These are phyloP conservation scores for Chaetomium globosum DNA, from an alignment of 2,329 filamentous ascomycete genomes.

Conservation along the genomic window DNA sequence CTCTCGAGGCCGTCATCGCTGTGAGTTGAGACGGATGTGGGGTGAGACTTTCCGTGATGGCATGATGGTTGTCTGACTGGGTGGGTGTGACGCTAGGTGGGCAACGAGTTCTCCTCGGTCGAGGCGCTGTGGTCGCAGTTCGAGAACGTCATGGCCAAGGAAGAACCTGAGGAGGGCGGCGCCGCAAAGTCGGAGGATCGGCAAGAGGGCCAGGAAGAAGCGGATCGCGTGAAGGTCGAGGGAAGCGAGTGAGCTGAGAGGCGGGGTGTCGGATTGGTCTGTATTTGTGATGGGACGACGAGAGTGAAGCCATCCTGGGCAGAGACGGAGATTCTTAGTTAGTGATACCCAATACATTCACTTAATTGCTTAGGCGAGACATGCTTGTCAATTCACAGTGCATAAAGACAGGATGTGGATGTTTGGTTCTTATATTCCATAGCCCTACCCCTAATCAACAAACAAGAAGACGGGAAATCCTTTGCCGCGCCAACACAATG, in stretches of 20 bases:
- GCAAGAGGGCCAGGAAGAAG: conserved; percentile 41
- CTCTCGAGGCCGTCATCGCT: conserved; percentile 85
- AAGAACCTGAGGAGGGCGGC: conserved; percentile 51
- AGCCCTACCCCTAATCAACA: conserved; percentile 24
- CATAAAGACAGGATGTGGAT: conserved; percentile 6
- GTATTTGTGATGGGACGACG: neutral
- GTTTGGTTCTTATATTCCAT: conserved; percentile 20
- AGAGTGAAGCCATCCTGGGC: neutral
- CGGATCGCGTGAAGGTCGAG: conserved; percentile 30
- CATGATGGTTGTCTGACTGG: neutral
- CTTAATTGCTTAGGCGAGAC: neutral
- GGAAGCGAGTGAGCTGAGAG: conserved; percentile 19
- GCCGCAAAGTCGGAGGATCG: conserved; percentile 30
- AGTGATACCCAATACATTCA: conserved; percentile 22
- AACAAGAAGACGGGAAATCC: conserved; percentile 13
- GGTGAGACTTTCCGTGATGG: neutral
- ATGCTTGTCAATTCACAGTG: neutral
- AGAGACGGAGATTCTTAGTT: neutral
- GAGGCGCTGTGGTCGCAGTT: conserved; percentile 97
- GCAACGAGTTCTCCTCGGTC: conserved; percentile 95
- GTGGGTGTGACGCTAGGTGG: conserved; percentile 62
- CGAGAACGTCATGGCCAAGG: conserved; percentile 89
- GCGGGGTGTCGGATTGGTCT: neutral
- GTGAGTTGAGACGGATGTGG: conserved; percentile 52
- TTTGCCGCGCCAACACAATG: conserved; percentile 1